A percentile compares a stretch with the other conserved stretches of the same genome.
These are phyloP conservation scores for Elsinoe perseae DNA, from an alignment of 2,329 filamentous ascomycete species.

Conservation along the genomic window DNA sequence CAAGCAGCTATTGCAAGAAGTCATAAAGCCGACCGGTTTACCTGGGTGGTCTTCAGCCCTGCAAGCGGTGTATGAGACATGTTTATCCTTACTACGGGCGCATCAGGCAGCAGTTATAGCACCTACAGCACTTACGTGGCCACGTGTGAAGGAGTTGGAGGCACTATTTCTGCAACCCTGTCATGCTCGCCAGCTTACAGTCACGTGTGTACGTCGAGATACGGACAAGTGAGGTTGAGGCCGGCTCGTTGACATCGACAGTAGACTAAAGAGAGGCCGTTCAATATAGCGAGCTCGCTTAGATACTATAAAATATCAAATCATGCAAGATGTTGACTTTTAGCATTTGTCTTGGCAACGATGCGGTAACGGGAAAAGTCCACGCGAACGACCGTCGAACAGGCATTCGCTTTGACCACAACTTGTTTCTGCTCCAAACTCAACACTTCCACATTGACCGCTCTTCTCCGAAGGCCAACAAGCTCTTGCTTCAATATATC, in stretches of 20 bases:
- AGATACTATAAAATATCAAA: neutral
- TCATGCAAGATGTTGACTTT: neutral
- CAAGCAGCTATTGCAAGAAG: neutral
- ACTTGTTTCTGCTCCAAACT: neutral
- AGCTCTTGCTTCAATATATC: neutral
- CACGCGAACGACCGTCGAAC: neutral
- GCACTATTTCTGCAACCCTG: neutral
- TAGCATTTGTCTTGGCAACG: neutral
- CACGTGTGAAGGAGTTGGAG: neutral
- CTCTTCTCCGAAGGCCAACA: neutral
- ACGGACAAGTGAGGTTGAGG: neutral
- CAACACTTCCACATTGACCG: no score
- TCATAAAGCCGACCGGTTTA: neutral
- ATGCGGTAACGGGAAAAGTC: neutral
- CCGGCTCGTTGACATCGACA: neutral
- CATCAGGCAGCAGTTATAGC: no score
- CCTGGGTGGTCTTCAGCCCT: neutral
- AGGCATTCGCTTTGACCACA: neutral
- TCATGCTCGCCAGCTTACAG: neutral
- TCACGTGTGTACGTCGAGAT: neutral
- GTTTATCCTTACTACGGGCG: neutral
- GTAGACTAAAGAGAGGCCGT: neutral
- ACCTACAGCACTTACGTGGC: neutral
- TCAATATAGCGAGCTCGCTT: conserved; percentile 5
- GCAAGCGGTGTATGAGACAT: neutral